These are phyloP conservation scores for Suillus spraguei DNA, from an alignment of 768 basidiomycete species.

Conservation along the genomic window DNA sequence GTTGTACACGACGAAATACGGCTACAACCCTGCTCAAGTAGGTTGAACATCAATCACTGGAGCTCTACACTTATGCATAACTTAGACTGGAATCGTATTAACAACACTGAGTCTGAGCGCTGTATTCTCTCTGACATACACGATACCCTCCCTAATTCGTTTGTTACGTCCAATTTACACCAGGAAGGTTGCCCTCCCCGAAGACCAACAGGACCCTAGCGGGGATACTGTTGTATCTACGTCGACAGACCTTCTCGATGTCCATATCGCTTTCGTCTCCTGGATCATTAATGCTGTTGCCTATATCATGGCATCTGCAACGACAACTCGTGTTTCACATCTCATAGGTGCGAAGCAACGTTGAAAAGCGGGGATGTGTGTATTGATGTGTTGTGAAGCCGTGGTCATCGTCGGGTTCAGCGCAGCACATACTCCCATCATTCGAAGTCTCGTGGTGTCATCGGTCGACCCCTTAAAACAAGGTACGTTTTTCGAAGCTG, in stretches of 20 bases:
- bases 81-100: slow-evolving; percentile 32
- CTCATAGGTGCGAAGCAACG: slow-evolving; percentile 19
- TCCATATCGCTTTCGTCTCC: slow-evolving; percentile 28
- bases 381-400: slow-evolving; percentile 17
- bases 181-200: neutral
- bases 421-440: slow-evolving; percentile 20
- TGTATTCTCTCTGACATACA: slow-evolving; percentile 21
- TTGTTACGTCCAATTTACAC: slow-evolving; percentile 31
- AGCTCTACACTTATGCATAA: neutral
- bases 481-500: slow-evolving; percentile 17
- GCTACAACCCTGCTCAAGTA: slow-evolving; percentile 32
- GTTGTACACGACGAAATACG: slow-evolving; percentile 26
- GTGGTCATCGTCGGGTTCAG: slow-evolving; percentile 20
- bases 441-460: slow-evolving; percentile 28
- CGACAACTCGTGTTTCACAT: slow-evolving; percentile 11
- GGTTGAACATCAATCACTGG: neutral
- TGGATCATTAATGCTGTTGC: slow-evolving; percentile 21
- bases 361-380: no score
- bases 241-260: slow-evolving; percentile 31
- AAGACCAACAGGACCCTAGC: neutral
- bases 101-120: slow-evolving; percentile 20
- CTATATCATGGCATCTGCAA: slow-evolving; percentile 18
- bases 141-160: slow-evolving; percentile 26
- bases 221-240: slow-evolving; percentile 2
- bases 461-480: slow-evolving; percentile 32